These are phyloP conservation scores for Backusella mclennaniae DNA, from an alignment of 192 early-diverging fungal genomes.

Conservation along the genomic window DNA sequence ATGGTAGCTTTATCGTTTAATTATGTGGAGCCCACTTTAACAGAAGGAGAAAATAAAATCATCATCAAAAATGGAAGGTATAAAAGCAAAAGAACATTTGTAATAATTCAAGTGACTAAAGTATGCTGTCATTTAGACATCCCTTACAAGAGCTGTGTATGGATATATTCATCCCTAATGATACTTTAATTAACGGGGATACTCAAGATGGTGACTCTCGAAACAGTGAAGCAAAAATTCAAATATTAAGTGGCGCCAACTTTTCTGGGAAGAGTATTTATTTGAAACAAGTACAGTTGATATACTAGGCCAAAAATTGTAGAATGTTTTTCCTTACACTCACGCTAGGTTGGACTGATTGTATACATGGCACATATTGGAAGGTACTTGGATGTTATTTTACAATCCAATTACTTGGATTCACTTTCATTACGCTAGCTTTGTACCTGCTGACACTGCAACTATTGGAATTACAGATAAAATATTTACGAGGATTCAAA, in stretches of 20 bases:
- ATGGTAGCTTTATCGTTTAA: constrained; percentile 52
- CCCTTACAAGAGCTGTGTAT: constrained; percentile 60
- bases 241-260: constrained; percentile 83
- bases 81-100: neutral
- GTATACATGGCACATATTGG: constrained; percentile 90
- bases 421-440: constrained; percentile 40
- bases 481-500: constrained; percentile 75
- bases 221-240: constrained; percentile 33
- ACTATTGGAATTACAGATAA: constrained; percentile 74
- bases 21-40: constrained; percentile 58
- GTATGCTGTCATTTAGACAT: constrained; percentile 44
- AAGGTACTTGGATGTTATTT: constrained; percentile 27
- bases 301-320: neutral
- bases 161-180: constrained; percentile 72
- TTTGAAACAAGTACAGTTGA: constrained; percentile 55
- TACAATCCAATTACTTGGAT: neutral
- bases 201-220: neutral
- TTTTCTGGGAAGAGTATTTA: constrained; percentile 80
- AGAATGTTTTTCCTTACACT: neutral
- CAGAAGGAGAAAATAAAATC: constrained; percentile 46
- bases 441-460: constrained; percentile 76
- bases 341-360: constrained; percentile 68
- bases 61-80: constrained; percentile 70
- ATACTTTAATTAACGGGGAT: constrained; percentile 45
- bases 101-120: neutral